Percentiles rank a stretch among this genome's conserved stretches.
phyloP scores from a whole-genome alignment of 2,329 filamentous ascomycete genomes.

The Fusarium sp. region DNA sequence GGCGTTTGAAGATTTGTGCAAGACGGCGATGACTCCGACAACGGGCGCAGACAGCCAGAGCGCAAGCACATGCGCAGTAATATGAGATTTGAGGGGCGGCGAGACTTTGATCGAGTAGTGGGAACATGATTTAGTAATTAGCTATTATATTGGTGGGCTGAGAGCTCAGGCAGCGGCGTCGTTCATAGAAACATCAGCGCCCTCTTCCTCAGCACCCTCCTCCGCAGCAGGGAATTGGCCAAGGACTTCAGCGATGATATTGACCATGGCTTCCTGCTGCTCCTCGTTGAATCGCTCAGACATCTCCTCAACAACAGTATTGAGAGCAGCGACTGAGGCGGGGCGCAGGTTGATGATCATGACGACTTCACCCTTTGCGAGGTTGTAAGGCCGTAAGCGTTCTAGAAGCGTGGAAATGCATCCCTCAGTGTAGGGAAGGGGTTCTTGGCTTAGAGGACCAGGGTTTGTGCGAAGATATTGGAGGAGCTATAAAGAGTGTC shows the following conservation, averaged over 20 bases:
- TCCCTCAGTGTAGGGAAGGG: conserved; percentile 61
- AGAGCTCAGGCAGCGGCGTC: conserved; percentile 44
- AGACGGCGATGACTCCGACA: conserved; percentile 61
- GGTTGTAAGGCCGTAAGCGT: conserved; percentile 64
- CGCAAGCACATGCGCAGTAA: conserved; percentile 62
- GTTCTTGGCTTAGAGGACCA: conserved; percentile 65
- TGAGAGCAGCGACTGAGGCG: conserved; percentile 64
- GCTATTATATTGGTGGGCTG: conserved; percentile 5
- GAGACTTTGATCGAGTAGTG: not conserved
- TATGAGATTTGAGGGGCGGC: conserved; percentile 50
- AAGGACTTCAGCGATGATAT: conserved; percentile 65
- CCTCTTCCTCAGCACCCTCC: conserved; percentile 42
- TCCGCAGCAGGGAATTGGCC: conserved; percentile 57
- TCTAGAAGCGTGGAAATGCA: conserved; percentile 65
- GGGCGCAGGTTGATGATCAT: conserved; percentile 76
- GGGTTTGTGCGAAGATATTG: conserved; percentile 67
- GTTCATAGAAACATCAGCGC: conserved; percentile 51
- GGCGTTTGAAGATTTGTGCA: conserved; percentile 70
- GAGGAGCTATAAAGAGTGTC: conserved; percentile 58
- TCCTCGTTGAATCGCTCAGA: conserved; percentile 67
- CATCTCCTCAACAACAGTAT: conserved; percentile 73
- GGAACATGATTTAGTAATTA: not conserved
- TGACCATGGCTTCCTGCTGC: conserved; percentile 67
- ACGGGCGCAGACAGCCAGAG: conserved; percentile 61
- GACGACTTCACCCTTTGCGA: conserved; percentile 74